These are phyloP conservation scores for Camellia sinensis DNA, from an alignment of 148 eudicot genomes.

Conservation along the genomic window DNA sequence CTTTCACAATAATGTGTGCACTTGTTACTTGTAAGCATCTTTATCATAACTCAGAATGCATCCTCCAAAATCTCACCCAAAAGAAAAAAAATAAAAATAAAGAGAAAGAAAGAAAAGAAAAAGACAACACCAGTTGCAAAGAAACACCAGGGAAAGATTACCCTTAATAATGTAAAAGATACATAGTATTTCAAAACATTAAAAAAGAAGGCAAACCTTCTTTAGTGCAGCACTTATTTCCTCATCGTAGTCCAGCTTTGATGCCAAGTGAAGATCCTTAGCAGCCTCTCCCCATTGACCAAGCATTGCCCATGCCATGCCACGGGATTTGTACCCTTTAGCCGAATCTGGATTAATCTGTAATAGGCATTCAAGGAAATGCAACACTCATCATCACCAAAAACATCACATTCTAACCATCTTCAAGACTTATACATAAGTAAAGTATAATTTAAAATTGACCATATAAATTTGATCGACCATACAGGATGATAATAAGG, in stretches of 20 bases:
- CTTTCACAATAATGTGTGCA: not conserved
- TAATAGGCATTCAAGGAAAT: not conserved
- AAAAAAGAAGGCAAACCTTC: constrained; percentile 37
- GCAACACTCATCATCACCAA: not conserved
- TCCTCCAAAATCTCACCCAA: too few species aligned
- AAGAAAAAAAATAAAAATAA: too few species aligned
- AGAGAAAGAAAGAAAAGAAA: too few species aligned
- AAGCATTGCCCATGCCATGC: constrained; percentile 79
- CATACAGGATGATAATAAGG: not conserved
- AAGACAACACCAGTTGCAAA: not conserved
- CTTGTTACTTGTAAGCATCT: too few species aligned
- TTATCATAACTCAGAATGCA: too few species aligned
- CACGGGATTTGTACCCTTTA: constrained; percentile 80
- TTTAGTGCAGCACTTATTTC: constrained; percentile 60
- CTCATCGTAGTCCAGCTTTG: constrained; percentile 78
- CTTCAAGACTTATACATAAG: not conserved
- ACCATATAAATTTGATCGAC: not conserved
- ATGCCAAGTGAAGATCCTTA: constrained; percentile 80
- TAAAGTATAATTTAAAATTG: not conserved
- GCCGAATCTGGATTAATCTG: constrained; percentile 92
- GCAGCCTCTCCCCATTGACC: constrained; percentile 95
- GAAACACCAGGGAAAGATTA: not conserved
- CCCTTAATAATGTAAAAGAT: not conserved
- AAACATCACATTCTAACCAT: not conserved
- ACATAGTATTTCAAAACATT: not conserved